Base-by-base conservation (phyloP, 345 rosid species). In the Acer yangbiense region DNA sequence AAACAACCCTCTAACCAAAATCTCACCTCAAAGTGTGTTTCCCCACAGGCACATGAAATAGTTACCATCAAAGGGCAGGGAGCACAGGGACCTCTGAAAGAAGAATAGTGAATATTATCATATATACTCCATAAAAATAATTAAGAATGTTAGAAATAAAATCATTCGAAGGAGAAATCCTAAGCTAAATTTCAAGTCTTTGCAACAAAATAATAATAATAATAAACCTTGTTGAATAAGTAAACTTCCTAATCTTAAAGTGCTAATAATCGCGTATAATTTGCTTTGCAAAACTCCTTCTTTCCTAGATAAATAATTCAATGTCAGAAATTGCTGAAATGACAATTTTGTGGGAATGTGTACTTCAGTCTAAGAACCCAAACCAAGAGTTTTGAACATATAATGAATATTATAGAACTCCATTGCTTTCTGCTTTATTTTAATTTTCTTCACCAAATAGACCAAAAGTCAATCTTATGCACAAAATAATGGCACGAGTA, bases 61-160 rank as follows among this genome's bases (percentile, higher is more conserved):
- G 91, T 85, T 74, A 95, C 95, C 97, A 92, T 92, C 72, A 92
- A 75, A 57, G 99, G 98, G 79, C 99, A 93, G 75, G 98, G 98
- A 86, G 98, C 94, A 91, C 97, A 93, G 58, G 89, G 77, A 82
- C 98, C 99, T 85, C 99, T 95, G 81, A 85, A 86, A 86, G 71
- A 82, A 80, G 35, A 75, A 76, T 75, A 69, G 27, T 50, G 79
- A 64, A 29, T 9, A 41, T 78, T 66, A 74, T 73, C 71, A 41
- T 9, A 76, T 52, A 16, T 5, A 11, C 41, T 3, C 46, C 11
- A 62, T 35, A 4, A 64, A 64, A 25, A 61, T 6, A 54, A 65
- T 14, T 65, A 25, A 16, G 69, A 65, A 65, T 12, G 7, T 27
- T 65, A 16, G 18, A 23, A 25, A 29, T 9, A 71, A 39, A 29